These are phyloP conservation scores for Cynara cardunculus DNA, from an alignment of 129 eudicot species.

Conservation along the genomic window DNA sequence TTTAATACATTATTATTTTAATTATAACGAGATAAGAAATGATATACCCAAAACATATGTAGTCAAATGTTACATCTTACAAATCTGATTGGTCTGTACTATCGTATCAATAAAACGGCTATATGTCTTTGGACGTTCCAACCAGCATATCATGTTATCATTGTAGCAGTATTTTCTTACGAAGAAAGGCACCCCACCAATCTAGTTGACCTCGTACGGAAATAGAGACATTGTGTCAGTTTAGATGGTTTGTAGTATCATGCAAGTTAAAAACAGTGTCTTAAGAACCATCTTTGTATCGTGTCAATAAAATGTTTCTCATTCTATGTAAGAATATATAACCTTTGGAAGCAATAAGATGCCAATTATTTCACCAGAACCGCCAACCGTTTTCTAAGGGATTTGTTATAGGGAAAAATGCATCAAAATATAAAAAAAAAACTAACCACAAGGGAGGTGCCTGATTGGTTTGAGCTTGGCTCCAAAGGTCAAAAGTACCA, in stretches of 20 bases:
- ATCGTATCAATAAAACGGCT: not conserved
- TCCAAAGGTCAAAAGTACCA: too few relatives aligned
- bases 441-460: too few relatives aligned
- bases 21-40: slow-evolving; percentile 14
- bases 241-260: not conserved
- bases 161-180: not conserved
- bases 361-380: not conserved
- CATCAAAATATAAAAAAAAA: not conserved
- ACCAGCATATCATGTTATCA: not conserved
- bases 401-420: not conserved
- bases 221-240: not conserved
- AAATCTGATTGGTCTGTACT: not conserved
- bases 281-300: not conserved
- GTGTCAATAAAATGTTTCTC: not conserved
- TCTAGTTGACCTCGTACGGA: not conserved
- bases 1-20: not conserved
- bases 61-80: not conserved
- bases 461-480: too few relatives aligned
- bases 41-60: not conserved
- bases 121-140: not conserved
- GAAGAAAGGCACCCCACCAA: not conserved
- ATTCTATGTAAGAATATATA: not conserved
- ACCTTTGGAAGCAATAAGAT: too few relatives aligned
- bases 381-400: not conserved
- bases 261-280: not conserved